Evolutionary conservation across 2,329 filamentous ascomycete genomes (phyloP).

Genomic region (Neofusicoccum sp.): DNA sequence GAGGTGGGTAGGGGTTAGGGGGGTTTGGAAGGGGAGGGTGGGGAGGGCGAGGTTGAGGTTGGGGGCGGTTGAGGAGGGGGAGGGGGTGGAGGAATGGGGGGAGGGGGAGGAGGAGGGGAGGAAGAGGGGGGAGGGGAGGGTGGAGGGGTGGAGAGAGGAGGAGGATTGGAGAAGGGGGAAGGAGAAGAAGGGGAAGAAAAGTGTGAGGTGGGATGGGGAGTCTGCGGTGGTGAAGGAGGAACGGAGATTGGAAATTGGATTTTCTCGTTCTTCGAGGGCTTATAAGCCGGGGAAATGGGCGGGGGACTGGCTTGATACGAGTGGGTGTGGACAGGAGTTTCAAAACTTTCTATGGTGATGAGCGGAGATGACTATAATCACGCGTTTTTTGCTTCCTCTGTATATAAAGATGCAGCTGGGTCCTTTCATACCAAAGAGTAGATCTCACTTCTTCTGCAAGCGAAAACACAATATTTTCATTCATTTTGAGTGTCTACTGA

Average conservation of each 20-base stretch:
- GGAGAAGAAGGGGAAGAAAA: not conserved
- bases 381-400: no score
- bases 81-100: not conserved
- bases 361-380: no score
- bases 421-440: no score
- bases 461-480: no score
- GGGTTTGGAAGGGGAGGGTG: not conserved
- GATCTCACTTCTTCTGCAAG: no score
- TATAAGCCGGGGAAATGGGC: no score
- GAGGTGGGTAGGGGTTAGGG: not conserved
- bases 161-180: not conserved
- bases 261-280: no score
- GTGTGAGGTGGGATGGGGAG: not conserved
- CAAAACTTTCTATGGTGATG: no score
- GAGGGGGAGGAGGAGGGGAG: not conserved
- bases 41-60: not conserved
- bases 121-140: not conserved
- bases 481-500: no score
- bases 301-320: no score
- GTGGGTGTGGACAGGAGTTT: no score
- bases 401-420: no score
- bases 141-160: not conserved
- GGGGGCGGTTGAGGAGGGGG: not conserved
- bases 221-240: not conserved
- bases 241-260: not conserved